A percentile compares a stretch with the other conserved stretches of the same genome.
These are phyloP conservation scores for Suillus tomentosus DNA, from an alignment of 768 basidiomycete species.

Conservation along the genomic window DNA sequence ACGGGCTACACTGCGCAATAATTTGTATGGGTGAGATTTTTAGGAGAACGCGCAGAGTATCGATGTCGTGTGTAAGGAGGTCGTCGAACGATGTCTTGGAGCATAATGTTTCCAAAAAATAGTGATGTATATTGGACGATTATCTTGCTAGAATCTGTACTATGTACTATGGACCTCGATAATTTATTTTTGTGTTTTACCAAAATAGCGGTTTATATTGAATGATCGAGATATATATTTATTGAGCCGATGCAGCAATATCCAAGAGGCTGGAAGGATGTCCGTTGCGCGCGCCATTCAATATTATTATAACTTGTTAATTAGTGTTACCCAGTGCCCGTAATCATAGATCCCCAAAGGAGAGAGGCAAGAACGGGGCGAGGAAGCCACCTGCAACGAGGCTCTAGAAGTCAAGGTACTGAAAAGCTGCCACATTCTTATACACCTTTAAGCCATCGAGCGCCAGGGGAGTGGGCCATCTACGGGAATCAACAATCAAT, in stretches of 20 bases:
- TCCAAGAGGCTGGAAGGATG: neutral
- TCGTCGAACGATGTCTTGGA: neutral
- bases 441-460: neutral
- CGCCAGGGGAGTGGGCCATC: neutral
- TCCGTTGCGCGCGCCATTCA: neutral
- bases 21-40: constrained; percentile 15
- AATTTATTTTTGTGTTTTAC: neutral
- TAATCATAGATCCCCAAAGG: neutral
- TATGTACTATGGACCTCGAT: neutral
- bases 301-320: neutral
- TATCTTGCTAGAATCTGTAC: neutral
- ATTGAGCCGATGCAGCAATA: neutral
- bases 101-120: neutral
- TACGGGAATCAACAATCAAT: neutral
- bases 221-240: neutral
- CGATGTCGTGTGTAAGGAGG: constrained; percentile 14
- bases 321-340: neutral
- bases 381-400: no score
- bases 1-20: constrained; percentile 39
- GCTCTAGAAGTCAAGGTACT: neutral
- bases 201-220: neutral
- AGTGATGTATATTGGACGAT: neutral
- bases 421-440: neutral
- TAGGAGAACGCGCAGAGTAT: constrained; percentile 16
- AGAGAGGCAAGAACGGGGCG: neutral